Evolutionary conservation across 495 filamentous ascomycete species (phyloP).

Genomic region (Neurospora cerealis): DNA sequence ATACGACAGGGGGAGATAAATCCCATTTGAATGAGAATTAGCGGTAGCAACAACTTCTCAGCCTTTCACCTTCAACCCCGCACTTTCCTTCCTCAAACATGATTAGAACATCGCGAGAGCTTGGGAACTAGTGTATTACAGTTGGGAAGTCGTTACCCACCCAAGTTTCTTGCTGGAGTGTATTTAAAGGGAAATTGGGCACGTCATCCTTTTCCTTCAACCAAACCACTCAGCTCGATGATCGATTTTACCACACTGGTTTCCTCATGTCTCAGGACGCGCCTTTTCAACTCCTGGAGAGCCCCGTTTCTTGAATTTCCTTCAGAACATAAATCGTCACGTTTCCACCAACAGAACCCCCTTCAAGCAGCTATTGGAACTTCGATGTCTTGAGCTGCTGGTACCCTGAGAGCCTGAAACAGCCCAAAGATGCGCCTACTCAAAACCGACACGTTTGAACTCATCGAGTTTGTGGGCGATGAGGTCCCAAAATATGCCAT

Average conservation of each 20-base stretch:
- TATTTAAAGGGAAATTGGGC: background rate
- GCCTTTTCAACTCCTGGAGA: background rate
- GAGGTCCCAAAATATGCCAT: conserved; percentile 13
- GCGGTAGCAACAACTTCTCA: background rate
- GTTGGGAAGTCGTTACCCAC: background rate
- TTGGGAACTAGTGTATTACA: background rate
- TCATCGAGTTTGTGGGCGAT: conserved; percentile 2
- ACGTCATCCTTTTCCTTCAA: background rate
- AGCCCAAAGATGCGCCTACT: background rate
- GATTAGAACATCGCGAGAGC: background rate
- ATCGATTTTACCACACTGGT: background rate
- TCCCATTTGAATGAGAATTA: too few species aligned
- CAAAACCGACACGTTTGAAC: background rate
- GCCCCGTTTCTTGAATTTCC: background rate
- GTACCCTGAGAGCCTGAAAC: background rate
- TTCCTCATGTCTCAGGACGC: background rate
- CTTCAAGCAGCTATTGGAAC: background rate
- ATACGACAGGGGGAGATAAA: too few species aligned
- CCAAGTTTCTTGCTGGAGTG: background rate
- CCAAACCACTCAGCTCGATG: background rate
- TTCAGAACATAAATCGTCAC: background rate
- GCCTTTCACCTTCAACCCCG: background rate
- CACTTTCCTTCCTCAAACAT: background rate
- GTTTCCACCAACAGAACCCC: background rate
- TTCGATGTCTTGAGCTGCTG: background rate